Conservation (phyloP, 2,329 filamentous ascomycete species). For the Curvularia sp. region DNA sequence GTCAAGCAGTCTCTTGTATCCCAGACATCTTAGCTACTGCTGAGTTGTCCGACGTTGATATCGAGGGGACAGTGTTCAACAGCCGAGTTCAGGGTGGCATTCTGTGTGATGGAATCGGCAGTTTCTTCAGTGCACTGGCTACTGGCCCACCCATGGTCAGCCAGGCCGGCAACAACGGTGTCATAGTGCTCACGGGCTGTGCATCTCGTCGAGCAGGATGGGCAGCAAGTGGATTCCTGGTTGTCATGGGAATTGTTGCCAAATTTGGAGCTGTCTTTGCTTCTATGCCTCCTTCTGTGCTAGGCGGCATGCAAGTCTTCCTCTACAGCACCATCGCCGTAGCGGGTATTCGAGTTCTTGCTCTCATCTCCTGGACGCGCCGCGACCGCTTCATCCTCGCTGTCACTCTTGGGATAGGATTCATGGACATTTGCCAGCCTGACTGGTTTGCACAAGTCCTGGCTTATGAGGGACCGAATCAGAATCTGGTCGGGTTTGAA, state of each 20-base stretch:
- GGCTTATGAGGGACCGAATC: slow-evolving; percentile 49
- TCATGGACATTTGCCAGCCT: slow-evolving; percentile 52
- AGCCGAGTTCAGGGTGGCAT: slow-evolving; percentile 38
- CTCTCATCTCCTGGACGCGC: slow-evolving; percentile 37
- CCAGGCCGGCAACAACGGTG: slow-evolving; percentile 41
- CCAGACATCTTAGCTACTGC: slow-evolving; percentile 44
- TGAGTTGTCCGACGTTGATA: slow-evolving; percentile 35
- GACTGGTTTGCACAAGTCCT: slow-evolving; percentile 52
- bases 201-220: slow-evolving; percentile 40
- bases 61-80: slow-evolving; percentile 41
- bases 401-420: slow-evolving; percentile 36
- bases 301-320: slow-evolving; percentile 57
- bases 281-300: slow-evolving; percentile 49
- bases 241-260: slow-evolving; percentile 39
- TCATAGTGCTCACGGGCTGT: slow-evolving; percentile 40
- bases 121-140: slow-evolving; percentile 37
- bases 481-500: slow-evolving; percentile 51
- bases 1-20: slow-evolving; percentile 48
- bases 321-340: slow-evolving; percentile 40
- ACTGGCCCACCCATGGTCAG: slow-evolving; percentile 41
- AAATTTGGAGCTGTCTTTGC: slow-evolving; percentile 43
- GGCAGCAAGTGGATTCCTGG: slow-evolving; percentile 37
- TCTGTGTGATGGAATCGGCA: slow-evolving; percentile 39
- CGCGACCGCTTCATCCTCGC: slow-evolving; percentile 40
- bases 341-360: slow-evolving; percentile 38